Evolutionary conservation across 495 filamentous ascomycete species (phyloP).

Genomic region (Aspergillus conjunctus): DNA sequence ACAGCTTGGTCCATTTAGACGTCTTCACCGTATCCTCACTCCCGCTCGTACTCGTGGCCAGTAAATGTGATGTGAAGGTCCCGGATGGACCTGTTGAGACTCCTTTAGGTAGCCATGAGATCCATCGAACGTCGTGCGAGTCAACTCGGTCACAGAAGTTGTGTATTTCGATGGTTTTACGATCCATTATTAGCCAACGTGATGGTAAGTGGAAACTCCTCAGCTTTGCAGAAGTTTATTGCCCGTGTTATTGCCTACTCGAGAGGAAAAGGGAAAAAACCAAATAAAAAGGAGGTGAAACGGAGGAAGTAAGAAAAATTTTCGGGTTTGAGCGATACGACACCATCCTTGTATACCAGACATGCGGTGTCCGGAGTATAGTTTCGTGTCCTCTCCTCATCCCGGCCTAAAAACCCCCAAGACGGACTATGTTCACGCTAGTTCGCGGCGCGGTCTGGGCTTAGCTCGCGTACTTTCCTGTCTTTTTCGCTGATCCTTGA

Average conservation of each 20-base stretch:
- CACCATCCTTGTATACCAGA: conserved; percentile 15
- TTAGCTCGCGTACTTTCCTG: conserved; percentile 38
- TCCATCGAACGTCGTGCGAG: conserved; percentile 70
- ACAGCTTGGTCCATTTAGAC: conserved; percentile 48
- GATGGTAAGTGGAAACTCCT: conserved; percentile 59
- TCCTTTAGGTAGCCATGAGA: conserved; percentile 61
- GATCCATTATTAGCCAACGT: conserved; percentile 62
- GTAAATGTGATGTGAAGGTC: conserved; percentile 77
- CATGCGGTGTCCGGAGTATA: not conserved
- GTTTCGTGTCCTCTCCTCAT: conserved; percentile 8
- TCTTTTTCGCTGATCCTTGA: conserved; percentile 20
- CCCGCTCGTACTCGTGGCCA: conserved; percentile 77
- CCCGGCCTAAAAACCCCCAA: conserved; percentile 26
- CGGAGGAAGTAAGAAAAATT: conserved; percentile 3
- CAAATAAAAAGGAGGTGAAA: conserved; percentile 5
- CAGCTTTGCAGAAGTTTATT: conserved; percentile 1
- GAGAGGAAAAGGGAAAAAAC: not conserved
- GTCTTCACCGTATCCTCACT: conserved; percentile 65
- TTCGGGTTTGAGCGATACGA: conserved; percentile 7
- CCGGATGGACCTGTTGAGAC: conserved; percentile 48
- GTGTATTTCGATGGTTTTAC: conserved; percentile 75
- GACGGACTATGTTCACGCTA: conserved; percentile 37
- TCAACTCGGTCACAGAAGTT: conserved; percentile 73
- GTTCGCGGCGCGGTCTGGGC: conserved; percentile 24
- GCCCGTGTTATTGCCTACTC: not conserved